Conservation (phyloP, 148 eudicot genomes). For the Fagopyrum tataricum region DNA sequence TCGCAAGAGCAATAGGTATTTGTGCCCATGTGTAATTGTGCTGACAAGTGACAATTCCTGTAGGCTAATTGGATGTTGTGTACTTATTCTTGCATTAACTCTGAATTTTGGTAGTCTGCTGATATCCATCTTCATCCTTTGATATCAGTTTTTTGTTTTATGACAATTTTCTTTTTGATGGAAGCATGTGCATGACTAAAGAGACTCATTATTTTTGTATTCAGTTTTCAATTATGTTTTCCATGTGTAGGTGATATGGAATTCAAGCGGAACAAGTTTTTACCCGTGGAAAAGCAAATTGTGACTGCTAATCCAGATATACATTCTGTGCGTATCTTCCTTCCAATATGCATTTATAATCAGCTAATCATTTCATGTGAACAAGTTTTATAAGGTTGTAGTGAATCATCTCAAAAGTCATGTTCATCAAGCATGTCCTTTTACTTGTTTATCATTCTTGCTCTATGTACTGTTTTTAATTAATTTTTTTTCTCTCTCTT, state of each 20-base stretch:
- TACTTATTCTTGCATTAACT: not conserved
- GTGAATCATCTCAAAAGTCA: not conserved
- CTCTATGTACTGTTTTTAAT: not conserved
- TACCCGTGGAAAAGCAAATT: slow-evolving; percentile 71
- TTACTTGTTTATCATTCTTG: not conserved
- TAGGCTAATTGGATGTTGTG: not conserved
- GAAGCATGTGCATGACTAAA: not conserved
- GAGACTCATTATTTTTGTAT: not conserved
- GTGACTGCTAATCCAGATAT: slow-evolving; percentile 75
- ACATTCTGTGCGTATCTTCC: slow-evolving; percentile 40
- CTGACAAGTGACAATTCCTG: not conserved
- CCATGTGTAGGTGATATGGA: slow-evolving; percentile 67
- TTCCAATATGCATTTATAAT: not conserved
- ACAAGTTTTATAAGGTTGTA: slow-evolving; percentile 1
- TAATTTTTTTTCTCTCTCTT: not conserved
- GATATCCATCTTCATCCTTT: not conserved
- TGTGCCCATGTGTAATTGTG: not conserved
- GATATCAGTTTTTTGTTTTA: not conserved
- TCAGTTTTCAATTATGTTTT: not conserved
- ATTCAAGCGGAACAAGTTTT: slow-evolving; percentile 49
- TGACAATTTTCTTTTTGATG: not conserved
- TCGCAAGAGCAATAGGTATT: slow-evolving; percentile 75
- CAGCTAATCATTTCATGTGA: not conserved
- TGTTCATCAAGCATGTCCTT: not conserved
- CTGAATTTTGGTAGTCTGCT: not conserved